Evolutionary conservation across 768 basidiomycete species (phyloP).

Genomic region (Hypsizygus marmoreus): DNA sequence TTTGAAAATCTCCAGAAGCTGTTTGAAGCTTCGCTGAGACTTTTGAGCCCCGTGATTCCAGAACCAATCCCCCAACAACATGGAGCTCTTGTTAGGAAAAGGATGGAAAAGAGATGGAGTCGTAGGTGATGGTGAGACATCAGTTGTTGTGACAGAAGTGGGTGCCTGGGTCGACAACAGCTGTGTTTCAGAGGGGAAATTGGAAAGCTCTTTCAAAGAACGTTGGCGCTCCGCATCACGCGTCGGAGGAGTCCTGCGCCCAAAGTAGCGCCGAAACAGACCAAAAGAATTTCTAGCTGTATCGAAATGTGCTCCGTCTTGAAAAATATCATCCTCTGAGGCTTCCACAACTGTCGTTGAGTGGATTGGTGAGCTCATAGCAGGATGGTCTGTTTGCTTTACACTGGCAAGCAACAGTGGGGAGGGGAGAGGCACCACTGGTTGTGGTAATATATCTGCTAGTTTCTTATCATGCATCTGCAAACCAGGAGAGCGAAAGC

Average conservation of each 20-base stretch:
- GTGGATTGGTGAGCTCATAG: background rate
- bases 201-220: too few relatives aligned
- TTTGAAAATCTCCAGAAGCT: slow-evolving; percentile 11
- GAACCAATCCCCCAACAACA: slow-evolving; percentile 19
- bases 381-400: background rate
- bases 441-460: background rate
- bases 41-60: slow-evolving; percentile 21
- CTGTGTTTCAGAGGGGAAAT: too few relatives aligned
- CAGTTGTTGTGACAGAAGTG: background rate
- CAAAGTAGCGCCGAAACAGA: too few relatives aligned
- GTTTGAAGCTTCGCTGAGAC: slow-evolving; percentile 17
- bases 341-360: background rate
- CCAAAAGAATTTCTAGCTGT: background rate
- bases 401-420: background rate
- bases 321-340: too few relatives aligned
- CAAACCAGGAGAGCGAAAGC: background rate
- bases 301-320: background rate
- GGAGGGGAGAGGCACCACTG: background rate
- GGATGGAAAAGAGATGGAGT: slow-evolving; percentile 12
- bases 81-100: slow-evolving; percentile 18
- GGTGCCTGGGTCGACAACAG: background rate
- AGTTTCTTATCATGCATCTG: slow-evolving; percentile 1
- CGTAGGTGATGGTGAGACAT: background rate
- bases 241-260: too few relatives aligned
- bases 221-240: too few relatives aligned